phyloP scores from a whole-genome alignment of 1,284 basidiomycete genomes.

The Peniophora sp. region DNA sequence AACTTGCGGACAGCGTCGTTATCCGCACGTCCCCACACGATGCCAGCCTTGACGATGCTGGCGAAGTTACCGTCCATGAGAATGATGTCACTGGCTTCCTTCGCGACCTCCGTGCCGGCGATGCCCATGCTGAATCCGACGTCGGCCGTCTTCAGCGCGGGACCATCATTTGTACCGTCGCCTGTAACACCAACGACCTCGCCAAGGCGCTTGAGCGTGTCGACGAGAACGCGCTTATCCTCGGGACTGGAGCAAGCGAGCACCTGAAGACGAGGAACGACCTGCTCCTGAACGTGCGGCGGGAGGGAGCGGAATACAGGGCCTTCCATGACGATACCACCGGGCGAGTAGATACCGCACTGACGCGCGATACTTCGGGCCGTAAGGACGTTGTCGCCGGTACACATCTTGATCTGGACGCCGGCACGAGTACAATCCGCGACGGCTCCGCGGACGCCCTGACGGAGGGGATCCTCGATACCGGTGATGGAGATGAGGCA shows the following conservation, averaged over 20 bases:
- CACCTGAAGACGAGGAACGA: conserved; percentile 67
- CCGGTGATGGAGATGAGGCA: conserved; percentile 86
- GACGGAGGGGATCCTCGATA: conserved; percentile 93
- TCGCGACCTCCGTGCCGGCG: conserved; percentile 96
- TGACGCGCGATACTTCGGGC: conserved; percentile 91
- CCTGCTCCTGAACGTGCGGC: conserved; percentile 48
- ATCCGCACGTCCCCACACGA: conserved; percentile 98
- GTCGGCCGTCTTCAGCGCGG: conserved; percentile 90
- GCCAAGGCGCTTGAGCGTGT: conserved; percentile 80
- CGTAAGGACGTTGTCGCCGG: conserved; percentile 94
- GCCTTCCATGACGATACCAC: conserved; percentile 96
- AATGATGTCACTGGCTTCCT: conserved; percentile 98
- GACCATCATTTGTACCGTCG: conserved; percentile 97
- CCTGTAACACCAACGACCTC: conserved; percentile 97
- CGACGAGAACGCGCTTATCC: conserved; percentile 92
- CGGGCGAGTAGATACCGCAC: conserved; percentile 89
- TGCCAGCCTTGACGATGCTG: conserved; percentile 92
- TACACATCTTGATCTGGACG: conserved; percentile 98
- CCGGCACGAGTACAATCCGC: conserved; percentile 82
- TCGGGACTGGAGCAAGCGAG: conserved; percentile 95
- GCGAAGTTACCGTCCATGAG: conserved; percentile 98
- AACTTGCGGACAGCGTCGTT: conserved; percentile 98
- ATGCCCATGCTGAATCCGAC: conserved; percentile 99
- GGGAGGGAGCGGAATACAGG: conserved; percentile 65
- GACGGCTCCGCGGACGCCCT: conserved; percentile 86